Evolutionary conservation across 345 rosid genomes (phyloP).

Genomic region (Durio zibethinus): DNA sequence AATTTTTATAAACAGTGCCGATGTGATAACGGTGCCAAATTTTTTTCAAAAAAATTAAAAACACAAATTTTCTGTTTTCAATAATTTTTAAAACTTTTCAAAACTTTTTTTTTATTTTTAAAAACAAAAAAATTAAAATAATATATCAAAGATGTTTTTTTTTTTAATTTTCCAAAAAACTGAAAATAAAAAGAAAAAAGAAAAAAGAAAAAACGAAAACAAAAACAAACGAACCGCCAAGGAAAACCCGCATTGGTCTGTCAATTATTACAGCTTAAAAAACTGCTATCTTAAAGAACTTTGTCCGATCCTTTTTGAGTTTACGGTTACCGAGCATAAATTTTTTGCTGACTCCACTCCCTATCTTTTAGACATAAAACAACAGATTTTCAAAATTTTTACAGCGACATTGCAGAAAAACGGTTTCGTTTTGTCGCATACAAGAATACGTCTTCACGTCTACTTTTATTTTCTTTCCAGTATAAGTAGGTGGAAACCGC

Average conservation of each 20-base stretch:
- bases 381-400: neutral
- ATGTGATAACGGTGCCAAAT: too few relatives aligned
- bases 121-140: too few relatives aligned
- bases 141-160: too few relatives aligned
- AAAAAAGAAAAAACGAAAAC: too few relatives aligned
- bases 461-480: conserved; percentile 6
- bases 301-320: neutral
- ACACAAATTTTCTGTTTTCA: too few relatives aligned
- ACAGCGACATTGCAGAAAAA: neutral
- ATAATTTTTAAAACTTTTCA: too few relatives aligned
- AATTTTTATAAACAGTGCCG: too few relatives aligned
- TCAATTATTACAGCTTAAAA: neutral
- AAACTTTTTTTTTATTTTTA: too few relatives aligned
- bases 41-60: too few relatives aligned
- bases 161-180: too few relatives aligned
- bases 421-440: neutral
- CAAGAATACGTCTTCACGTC: neutral
- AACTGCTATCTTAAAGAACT: neutral
- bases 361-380: neutral
- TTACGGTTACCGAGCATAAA: neutral
- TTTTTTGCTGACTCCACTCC: neutral
- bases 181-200: too few relatives aligned
- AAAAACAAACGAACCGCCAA: too few relatives aligned
- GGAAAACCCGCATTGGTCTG: neutral
- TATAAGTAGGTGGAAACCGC: conserved; percentile 30